Conservation (phyloP, 2,329 filamentous ascomycete genomes). For the Phyllosticta capitalensis region DNA sequence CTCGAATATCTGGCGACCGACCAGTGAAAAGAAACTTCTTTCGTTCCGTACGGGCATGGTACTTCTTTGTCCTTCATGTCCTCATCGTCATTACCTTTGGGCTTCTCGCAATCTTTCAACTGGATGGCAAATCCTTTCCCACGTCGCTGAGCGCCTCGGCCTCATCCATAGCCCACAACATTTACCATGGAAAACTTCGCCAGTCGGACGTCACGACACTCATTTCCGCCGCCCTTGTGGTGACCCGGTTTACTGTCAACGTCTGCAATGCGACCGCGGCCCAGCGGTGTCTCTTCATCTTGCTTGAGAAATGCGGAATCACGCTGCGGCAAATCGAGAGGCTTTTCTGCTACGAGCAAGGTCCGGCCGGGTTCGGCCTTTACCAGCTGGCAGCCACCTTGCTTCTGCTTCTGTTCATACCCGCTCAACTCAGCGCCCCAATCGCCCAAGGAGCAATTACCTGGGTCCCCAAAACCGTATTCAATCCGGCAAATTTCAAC, state of each 20-base stretch:
- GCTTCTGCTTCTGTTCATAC: slow-evolving; percentile 6
- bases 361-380: not conserved
- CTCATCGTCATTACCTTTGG: not conserved
- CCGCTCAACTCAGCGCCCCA: slow-evolving; percentile 2
- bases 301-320: slow-evolving; percentile 5
- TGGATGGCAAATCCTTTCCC: slow-evolving; percentile 1
- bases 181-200: not conserved
- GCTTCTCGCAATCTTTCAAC: not conserved
- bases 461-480: not conserved
- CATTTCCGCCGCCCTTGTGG: slow-evolving; percentile 5
- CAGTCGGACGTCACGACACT: slow-evolving; percentile 8
- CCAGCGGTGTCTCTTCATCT: slow-evolving; percentile 5
- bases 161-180: not conserved
- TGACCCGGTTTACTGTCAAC: slow-evolving; percentile 1
- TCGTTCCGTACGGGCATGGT: not conserved
- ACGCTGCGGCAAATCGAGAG: slow-evolving; percentile 3
- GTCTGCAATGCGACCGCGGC: not conserved
- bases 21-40: not conserved
- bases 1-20: not conserved
- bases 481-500: slow-evolving; percentile 1
- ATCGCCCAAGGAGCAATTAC: not conserved
- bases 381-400: not conserved
- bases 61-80: slow-evolving; percentile 2
- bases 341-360: slow-evolving; percentile 1
- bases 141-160: not conserved